Base-by-base conservation (phyloP, 306 rosid genomes). In the Inga leiocalycina region DNA sequence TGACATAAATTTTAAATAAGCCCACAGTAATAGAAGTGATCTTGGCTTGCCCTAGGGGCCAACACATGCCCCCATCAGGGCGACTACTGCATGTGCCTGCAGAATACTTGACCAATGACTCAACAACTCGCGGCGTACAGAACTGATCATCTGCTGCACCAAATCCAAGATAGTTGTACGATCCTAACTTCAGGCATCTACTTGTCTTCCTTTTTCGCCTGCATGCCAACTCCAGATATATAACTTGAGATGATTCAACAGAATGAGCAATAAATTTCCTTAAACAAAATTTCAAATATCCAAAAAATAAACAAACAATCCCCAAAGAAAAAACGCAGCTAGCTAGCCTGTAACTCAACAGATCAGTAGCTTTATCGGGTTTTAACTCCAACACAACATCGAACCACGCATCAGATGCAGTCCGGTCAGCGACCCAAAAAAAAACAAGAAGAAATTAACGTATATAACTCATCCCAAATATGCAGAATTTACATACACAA, bases 321-420 rank as follows among this genome's bases (percentile, higher is more conserved):
- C 16, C 17, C 15, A 13, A 3, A 19, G 4, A 8, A 52, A 52
- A 16, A 51, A 16, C n/a, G 14, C n/a, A 1, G 20, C n/a, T 16
- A 11, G 48, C 48, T 11, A 17, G 59, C 59, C 59, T 16, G 59
- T 52, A 17, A 52, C n/a, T 52, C n/a, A 52, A 17, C 59, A 17
- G 59, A 52, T 52, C 59, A 49, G 54, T 49, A 48, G 43, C 43
- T 9, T 14, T 10, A 10, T 45, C 13, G 13, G 2, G 48, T 45
- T 10, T 45, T 10, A 14, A 45, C 75, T 95, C 98, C 0, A 95
- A 97, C 71, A 93, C 98, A 87, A 6, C 43, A 39, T 93, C 98
- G 86, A 95, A 87, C 98, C 98, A 95, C 74, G 97, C 90, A 82
- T 95, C 98, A 41, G 98, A 16, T 83, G 85, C 99, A 96, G 83